Percentiles rank a stretch among this genome's conserved stretches.
Conservation (phyloP, 495 filamentous ascomycete genomes). For the Hypoxylon intermedium region DNA sequence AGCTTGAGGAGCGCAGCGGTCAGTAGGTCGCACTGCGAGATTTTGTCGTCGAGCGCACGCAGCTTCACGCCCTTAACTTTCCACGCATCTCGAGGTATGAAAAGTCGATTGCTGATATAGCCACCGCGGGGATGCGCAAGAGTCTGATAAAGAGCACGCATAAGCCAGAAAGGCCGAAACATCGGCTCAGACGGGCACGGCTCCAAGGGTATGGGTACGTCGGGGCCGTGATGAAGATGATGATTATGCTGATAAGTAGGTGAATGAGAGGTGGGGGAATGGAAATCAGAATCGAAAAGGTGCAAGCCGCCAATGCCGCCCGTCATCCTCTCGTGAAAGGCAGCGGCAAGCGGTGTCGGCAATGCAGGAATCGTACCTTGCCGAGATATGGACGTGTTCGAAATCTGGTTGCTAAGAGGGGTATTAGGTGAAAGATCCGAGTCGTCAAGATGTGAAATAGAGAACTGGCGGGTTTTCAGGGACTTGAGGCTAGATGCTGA, state of each 20-base stretch:
- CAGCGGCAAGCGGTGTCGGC: conserved; percentile 70
- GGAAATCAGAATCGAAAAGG: conserved; percentile 85
- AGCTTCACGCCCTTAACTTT: conserved; percentile 91
- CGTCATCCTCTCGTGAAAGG: conserved; percentile 59
- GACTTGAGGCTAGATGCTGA: conserved; percentile 79
- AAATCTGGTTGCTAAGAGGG: conserved; percentile 71
- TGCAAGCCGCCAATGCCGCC: conserved; percentile 72
- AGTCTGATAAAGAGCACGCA: conserved; percentile 91
- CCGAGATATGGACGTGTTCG: conserved; percentile 55
- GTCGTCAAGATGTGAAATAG: conserved; percentile 73
- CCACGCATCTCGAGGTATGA: conserved; percentile 93
- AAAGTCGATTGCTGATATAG: conserved; percentile 88
- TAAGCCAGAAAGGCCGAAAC: conserved; percentile 93
- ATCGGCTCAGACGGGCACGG: conserved; percentile 88
- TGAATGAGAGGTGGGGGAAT: conserved; percentile 72
- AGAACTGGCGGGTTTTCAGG: conserved; percentile 74
- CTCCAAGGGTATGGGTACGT: conserved; percentile 78
- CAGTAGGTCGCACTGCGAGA: conserved; percentile 88
- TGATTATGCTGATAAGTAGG: conserved; percentile 62
- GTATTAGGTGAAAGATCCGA: conserved; percentile 75
- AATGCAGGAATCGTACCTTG: conserved; percentile 63
- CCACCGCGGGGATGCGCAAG: conserved; percentile 89
- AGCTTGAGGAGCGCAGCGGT: conserved; percentile 89
- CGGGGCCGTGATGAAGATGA: conserved; percentile 37
- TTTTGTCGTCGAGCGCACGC: conserved; percentile 89